phyloP scores from a whole-genome alignment of 2,329 filamentous ascomycete species.

The Fusarium albosuccineum region DNA sequence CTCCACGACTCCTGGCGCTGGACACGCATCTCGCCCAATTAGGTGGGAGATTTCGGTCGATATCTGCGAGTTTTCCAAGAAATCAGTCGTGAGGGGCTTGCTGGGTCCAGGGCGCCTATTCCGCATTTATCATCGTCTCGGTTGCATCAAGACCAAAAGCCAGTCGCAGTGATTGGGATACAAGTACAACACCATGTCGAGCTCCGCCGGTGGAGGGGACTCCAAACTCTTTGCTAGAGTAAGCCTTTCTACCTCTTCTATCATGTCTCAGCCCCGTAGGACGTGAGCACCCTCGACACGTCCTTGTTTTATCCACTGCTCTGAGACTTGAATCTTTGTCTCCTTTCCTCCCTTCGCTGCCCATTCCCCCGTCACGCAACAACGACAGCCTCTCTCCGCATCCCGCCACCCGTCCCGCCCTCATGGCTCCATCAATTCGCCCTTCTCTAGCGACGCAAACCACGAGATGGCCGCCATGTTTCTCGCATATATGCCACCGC shows the following conservation, averaged over 20 bases:
- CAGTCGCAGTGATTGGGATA: constrained; percentile 38
- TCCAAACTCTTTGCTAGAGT: constrained; percentile 99
- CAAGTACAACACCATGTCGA: constrained; percentile 63
- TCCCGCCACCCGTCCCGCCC: constrained; percentile 8
- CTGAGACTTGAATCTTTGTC: constrained; percentile 20
- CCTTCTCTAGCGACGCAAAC: constrained; percentile 18
- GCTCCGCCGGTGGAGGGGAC: constrained; percentile 80
- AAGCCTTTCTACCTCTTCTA: constrained; percentile 54
- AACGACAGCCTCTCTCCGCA: not conserved
- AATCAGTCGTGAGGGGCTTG: constrained; percentile 44
- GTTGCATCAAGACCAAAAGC: constrained; percentile 31
- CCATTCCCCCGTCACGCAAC: constrained; percentile 6
- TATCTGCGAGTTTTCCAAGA: constrained; percentile 29
- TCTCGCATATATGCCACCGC: constrained; percentile 64
- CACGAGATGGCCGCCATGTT: constrained; percentile 59
- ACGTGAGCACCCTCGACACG: constrained; percentile 25
- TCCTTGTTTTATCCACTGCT: constrained; percentile 11
- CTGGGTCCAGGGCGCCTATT: constrained; percentile 38
- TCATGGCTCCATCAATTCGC: constrained; percentile 23
- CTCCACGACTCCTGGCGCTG: constrained; percentile 39
- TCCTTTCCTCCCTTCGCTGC: constrained; percentile 4
- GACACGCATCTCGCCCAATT: constrained; percentile 44
- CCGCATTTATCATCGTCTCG: constrained; percentile 34
- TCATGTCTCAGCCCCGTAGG: constrained; percentile 35
- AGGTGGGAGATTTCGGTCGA: constrained; percentile 33